Evolutionary conservation across 1,139 yeast genomes (phyloP).

Genomic region (Geotrichum fermentans): DNA sequence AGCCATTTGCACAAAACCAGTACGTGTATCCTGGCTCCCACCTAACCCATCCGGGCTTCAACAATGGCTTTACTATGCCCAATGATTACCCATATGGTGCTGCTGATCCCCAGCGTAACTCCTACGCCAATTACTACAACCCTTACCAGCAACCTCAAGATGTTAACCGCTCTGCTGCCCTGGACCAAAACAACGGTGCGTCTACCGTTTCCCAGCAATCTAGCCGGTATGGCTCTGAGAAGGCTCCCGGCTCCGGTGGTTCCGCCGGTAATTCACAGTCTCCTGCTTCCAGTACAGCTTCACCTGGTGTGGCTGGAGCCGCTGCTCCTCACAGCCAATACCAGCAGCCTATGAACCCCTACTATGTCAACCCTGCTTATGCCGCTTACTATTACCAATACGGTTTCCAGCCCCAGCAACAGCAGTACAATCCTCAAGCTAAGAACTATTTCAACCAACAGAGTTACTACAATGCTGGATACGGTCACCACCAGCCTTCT

Average conservation of each 20-base stretch:
- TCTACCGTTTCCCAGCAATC: constrained; percentile 11
- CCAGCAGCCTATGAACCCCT: constrained; percentile 27
- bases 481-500: constrained; percentile 12
- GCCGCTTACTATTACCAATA: constrained; percentile 34
- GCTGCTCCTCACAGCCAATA: constrained; percentile 24
- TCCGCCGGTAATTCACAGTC: constrained; percentile 12
- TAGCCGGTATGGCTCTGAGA: constrained; percentile 14
- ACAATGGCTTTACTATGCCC: constrained; percentile 22
- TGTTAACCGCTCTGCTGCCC: constrained; percentile 13
- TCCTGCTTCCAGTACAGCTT: constrained; percentile 25
- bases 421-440: constrained; percentile 22
- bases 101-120: constrained; percentile 22
- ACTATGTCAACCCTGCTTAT: constrained; percentile 33
- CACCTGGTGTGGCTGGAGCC: constrained; percentile 25
- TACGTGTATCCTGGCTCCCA: constrained; percentile 28
- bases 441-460: constrained; percentile 31
- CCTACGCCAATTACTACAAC: constrained; percentile 23
- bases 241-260: constrained; percentile 11
- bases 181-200: constrained; percentile 16
- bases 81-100: constrained; percentile 24
- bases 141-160: constrained; percentile 25
- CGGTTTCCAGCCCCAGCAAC: constrained; percentile 31
- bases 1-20: constrained; percentile 26
- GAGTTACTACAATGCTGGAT: constrained; percentile 27
- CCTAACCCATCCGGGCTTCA: constrained; percentile 25